Evolutionary conservation across 2,329 filamentous ascomycete species (phyloP), one percentile per base, ranked within the genome.

Genomic region (Phialophora tarda): DNA sequence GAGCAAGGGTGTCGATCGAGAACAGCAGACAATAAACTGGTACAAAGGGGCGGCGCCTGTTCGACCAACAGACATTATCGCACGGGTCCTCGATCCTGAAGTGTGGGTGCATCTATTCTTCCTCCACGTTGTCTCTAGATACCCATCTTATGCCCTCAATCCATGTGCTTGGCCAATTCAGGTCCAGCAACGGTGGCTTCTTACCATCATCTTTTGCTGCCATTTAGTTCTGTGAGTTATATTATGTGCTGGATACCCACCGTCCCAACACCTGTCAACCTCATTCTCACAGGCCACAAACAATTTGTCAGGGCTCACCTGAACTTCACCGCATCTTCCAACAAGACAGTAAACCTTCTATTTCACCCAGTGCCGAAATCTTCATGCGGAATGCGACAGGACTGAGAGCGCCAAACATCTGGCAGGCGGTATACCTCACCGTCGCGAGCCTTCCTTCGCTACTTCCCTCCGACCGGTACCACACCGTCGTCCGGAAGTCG

Each of bases 301-400:
- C 48, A 51, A 51, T 51, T 51, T 51, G 48, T 51, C 48, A 51
- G 21, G 48, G 48, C 14, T 51, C 48, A 51, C 48, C 48, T 51
- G 21, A 24, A 51, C 21, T 26, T 51, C 48, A 51, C 48, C 48
- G 48, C 48, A 51, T 24, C 47, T 51, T 51, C 23, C 12, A 24
- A 23, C 23, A 23, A 51, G 4, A 23, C 23, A 28, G 23, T 26
- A 7, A 6, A 5, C 23, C 48, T 50, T 50, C n/a, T 3, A 12
- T 28, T 26, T 21, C 10, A 5, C 48, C 48, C 21, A 26, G 12
- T 51, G 23, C 23, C 48, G n/a, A 12, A 23, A 5, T 26, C 5
- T 51, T 24, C 17, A 51, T 14, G 24, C 48, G 17, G 24, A 28
- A 51, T 51, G 48, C 6, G 21, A 24, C 48, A 51, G 21, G 5